Evolutionary conservation across 345 rosid genomes (phyloP).

Genomic region (Arabis hirsuta): DNA sequence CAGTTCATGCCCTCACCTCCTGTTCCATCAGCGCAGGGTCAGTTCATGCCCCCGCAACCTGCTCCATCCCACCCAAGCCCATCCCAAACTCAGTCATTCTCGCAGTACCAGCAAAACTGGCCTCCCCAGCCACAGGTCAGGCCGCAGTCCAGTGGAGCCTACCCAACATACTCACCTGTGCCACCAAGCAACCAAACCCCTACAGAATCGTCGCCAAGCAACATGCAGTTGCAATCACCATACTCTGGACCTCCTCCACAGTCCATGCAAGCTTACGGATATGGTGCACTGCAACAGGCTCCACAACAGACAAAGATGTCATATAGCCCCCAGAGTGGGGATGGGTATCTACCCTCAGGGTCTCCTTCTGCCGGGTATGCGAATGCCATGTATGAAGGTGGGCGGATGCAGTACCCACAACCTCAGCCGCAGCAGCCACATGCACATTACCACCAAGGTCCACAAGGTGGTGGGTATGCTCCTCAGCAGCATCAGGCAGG

Average conservation of each 20-base stretch:
- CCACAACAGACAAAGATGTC: constrained; percentile 71
- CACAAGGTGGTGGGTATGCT: constrained; percentile 62
- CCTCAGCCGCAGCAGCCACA: constrained; percentile 50
- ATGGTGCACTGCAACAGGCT: constrained; percentile 68
- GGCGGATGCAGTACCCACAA: constrained; percentile 58
- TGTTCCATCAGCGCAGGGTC: constrained; percentile 34
- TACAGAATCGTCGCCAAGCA: constrained; percentile 64
- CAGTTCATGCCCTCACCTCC: constrained; percentile 31
- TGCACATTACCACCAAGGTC: constrained; percentile 68
- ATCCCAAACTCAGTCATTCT: constrained; percentile 64
- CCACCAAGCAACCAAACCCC: constrained; percentile 67
- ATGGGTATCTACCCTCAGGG: constrained; percentile 66
- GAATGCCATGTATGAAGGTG: constrained; percentile 74
- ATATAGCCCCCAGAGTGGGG: constrained; percentile 61
- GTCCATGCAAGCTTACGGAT: constrained; percentile 76
- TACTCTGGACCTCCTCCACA: constrained; percentile 77
- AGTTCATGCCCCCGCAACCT: constrained; percentile 41
- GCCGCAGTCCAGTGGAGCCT: constrained; percentile 61
- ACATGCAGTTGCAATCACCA: constrained; percentile 71
- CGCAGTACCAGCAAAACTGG: constrained; percentile 62
- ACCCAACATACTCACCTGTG: constrained; percentile 61
- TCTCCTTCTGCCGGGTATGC: constrained; percentile 67
- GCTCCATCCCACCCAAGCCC: constrained; percentile 63
- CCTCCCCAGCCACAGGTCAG: constrained; percentile 79
- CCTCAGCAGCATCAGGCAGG: constrained; percentile 60